Evolutionary conservation across 1,139 yeast species (phyloP).

Genomic region (Blastobotrys serpentis): DNA sequence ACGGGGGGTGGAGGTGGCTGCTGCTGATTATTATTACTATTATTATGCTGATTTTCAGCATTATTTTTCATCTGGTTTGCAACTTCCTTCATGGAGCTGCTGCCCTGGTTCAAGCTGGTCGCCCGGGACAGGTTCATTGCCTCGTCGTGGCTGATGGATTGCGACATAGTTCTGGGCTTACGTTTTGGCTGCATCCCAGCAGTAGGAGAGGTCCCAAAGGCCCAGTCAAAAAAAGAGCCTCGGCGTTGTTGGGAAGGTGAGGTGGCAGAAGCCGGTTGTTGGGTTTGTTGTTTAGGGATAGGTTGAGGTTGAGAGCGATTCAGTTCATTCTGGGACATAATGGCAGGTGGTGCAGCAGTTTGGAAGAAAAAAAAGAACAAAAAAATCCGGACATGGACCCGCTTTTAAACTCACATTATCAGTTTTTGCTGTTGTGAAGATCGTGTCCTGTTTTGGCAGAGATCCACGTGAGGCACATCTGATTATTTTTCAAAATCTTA

Average conservation of each 20-base stretch:
- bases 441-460: conserved; percentile 2
- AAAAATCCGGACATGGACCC: not conserved
- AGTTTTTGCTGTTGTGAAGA: not conserved
- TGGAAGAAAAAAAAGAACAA: not conserved
- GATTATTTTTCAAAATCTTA: conserved; percentile 1
- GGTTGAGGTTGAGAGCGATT: conserved; percentile 9
- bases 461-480: conserved; percentile 7
- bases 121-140: conserved; percentile 41
- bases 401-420: not conserved
- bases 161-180: conserved; percentile 22
- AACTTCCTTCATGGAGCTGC: conserved; percentile 8
- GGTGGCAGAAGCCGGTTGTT: conserved; percentile 1
- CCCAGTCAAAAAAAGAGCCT: conserved; percentile 19
- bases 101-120: conserved; percentile 20
- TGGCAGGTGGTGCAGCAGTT: not conserved
- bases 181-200: conserved; percentile 13
- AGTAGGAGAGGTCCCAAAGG: conserved; percentile 15
- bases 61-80: conserved; percentile 8
- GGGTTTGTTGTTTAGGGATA: conserved; percentile 5
- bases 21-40: not conserved
- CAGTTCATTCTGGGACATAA: conserved; percentile 10
- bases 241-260: conserved; percentile 13
- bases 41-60: not conserved
- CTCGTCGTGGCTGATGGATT: conserved; percentile 38
- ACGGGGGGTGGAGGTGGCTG: too few relatives aligned